A percentile compares a stretch with the other conserved stretches of the same genome.
phyloP scores from a whole-genome alignment of 2,329 filamentous ascomycete species.

The Fusarium miscanthi region DNA sequence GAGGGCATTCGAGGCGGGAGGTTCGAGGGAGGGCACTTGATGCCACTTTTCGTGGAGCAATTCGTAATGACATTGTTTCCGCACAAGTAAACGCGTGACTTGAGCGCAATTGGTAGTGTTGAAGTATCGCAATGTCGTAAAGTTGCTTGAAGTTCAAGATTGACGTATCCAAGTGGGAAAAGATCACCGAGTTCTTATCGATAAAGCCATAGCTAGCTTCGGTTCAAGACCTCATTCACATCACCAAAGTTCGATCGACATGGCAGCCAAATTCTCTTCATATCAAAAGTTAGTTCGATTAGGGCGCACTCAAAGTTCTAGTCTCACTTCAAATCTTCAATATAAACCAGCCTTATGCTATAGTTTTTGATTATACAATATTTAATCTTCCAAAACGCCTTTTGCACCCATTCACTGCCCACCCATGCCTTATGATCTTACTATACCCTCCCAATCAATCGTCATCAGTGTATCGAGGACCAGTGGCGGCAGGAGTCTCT shows the following conservation, averaged over 20 bases:
- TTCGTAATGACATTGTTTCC: conserved; percentile 7
- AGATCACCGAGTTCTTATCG: conserved; percentile 31
- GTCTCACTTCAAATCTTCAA: not conserved
- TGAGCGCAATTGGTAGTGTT: not conserved
- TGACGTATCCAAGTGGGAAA: not conserved
- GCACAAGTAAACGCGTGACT: not conserved
- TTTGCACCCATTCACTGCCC: conserved; percentile 14
- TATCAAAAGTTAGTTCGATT: not conserved
- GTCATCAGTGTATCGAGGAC: conserved; percentile 65
- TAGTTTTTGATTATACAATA: conserved; percentile 36
- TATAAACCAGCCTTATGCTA: not conserved
- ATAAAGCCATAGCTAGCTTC: conserved; percentile 19
- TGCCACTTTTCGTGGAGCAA: not conserved
- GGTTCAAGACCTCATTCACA: not conserved
- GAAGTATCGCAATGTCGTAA: not conserved
- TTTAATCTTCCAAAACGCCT: conserved; percentile 35
- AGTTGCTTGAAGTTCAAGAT: not conserved
- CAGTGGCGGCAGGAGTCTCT: conserved; percentile 71
- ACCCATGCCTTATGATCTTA: conserved; percentile 2
- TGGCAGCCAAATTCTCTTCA: not conserved
- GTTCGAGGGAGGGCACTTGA: not conserved
- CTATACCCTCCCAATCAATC: conserved; percentile 46
- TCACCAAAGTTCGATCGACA: not conserved
- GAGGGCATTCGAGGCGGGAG: not conserved
- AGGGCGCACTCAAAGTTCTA: not conserved